Percentiles rank a stretch among this genome's conserved stretches.
phyloP scores from a whole-genome alignment of 2,329 filamentous ascomycete species.

The Gnomoniopsis smithogilvyi region DNA sequence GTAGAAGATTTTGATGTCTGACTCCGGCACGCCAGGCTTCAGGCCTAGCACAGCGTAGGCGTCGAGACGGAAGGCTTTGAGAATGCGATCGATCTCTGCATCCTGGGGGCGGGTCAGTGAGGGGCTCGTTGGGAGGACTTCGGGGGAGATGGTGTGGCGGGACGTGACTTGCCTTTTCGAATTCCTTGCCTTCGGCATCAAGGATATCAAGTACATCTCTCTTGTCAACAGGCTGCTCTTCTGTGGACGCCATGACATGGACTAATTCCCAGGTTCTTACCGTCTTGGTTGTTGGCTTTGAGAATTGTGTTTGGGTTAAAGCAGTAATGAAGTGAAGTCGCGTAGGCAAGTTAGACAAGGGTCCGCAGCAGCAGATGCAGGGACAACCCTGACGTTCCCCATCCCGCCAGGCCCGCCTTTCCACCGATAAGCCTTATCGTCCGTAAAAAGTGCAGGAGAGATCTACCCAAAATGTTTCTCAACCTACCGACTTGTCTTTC shows the following conservation, averaged over 20 bases:
- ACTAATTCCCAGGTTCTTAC: constrained; percentile 12
- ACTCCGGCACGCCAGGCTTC: constrained; percentile 90
- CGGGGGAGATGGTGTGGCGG: not conserved
- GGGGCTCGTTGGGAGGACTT: not conserved
- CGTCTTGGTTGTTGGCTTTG: constrained; percentile 4
- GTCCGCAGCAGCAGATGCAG: not conserved
- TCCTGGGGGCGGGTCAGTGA: constrained; percentile 54
- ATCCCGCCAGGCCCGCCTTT: not conserved
- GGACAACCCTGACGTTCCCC: not conserved
- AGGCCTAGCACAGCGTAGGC: constrained; percentile 92
- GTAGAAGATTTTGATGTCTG: constrained; percentile 92
- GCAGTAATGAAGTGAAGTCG: not conserved
- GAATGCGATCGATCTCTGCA: constrained; percentile 91
- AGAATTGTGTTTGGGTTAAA: not conserved
- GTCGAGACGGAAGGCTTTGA: constrained; percentile 78
- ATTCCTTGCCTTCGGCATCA: constrained; percentile 83
- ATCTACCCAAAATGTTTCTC: not conserved
- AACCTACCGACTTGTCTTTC: not conserved
- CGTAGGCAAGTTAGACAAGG: not conserved
- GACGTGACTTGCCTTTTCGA: constrained; percentile 66
- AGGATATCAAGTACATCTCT: constrained; percentile 74
- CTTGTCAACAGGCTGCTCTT: constrained; percentile 50
- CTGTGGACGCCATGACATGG: constrained; percentile 32
- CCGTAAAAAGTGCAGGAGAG: not conserved
- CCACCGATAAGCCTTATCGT: constrained; percentile 3